A percentile compares a stretch with the other conserved stretches of the same genome.
Evolutionary conservation across 257 asterid species (phyloP).

Genomic region (Nicotiana undulata): DNA sequence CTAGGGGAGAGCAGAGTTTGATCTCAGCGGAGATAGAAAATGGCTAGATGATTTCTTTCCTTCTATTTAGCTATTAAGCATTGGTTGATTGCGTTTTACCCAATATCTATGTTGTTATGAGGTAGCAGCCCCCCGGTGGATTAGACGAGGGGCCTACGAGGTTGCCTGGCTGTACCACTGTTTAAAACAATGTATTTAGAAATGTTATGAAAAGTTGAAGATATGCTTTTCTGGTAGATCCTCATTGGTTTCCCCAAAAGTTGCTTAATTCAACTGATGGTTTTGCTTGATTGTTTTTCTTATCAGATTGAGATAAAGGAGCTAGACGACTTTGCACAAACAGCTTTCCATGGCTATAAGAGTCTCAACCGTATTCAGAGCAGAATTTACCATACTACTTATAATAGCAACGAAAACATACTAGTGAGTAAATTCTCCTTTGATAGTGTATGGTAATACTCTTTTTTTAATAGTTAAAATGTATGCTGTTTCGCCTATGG

Average conservation of each 20-base stretch:
- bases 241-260: neutral
- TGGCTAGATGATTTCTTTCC: no score
- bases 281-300: slow-evolving; percentile 11
- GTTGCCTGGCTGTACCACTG: no score
- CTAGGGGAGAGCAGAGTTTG: no score
- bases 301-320: slow-evolving; percentile 91
- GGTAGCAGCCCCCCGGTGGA: no score
- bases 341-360: slow-evolving; percentile 97
- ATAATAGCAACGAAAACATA: slow-evolving; percentile 73
- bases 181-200: no score
- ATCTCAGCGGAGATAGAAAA: no score
- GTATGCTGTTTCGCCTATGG: neutral
- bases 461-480: neutral
- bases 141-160: no score
- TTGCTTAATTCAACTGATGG: slow-evolving; percentile 1
- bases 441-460: neutral
- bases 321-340: slow-evolving; percentile 90
- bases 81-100: no score
- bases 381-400: slow-evolving; percentile 84
- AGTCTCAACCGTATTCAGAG: slow-evolving; percentile 94
- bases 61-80: no score
- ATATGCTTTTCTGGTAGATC: neutral
- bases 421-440: slow-evolving; percentile 46
- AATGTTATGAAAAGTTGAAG: neutral
- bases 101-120: no score